Conservation (phyloP, 345 rosid species). For the Syzygium aromaticum region DNA sequence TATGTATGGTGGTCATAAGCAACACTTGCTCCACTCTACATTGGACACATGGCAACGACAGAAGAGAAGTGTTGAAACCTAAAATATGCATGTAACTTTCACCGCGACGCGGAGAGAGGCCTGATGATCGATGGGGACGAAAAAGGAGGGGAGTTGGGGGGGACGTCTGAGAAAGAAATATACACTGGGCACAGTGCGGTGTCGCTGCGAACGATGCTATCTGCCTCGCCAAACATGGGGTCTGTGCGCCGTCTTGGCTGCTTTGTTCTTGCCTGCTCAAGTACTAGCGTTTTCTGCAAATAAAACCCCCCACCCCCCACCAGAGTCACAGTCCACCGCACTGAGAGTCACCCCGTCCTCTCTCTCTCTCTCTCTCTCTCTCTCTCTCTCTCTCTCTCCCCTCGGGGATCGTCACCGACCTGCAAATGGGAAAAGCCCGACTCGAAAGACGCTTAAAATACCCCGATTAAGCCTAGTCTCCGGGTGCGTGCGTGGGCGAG, state of each 20-base stretch:
- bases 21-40: too few relatives aligned
- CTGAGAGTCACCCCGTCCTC: background rate
- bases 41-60: too few relatives aligned
- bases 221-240: slow-evolving; percentile 10
- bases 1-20: too few relatives aligned
- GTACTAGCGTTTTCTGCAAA: slow-evolving; percentile 8
- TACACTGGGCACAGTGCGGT: background rate
- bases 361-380: too few relatives aligned
- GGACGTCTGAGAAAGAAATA: background rate
- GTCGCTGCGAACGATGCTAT: background rate
- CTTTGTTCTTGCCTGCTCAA: too few relatives aligned
- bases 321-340: background rate
- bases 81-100: too few relatives aligned
- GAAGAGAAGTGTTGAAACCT: too few relatives aligned
- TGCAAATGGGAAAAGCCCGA: background rate
- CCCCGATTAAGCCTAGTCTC: background rate
- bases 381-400: too few relatives aligned
- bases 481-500: background rate
- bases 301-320: background rate
- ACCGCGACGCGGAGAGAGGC: background rate
- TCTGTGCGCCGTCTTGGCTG: slow-evolving; percentile 4
- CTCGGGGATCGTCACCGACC: background rate
- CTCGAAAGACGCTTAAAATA: background rate
- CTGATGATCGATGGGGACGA: background rate
- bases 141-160: too few relatives aligned